phyloP scores from a whole-genome alignment of 352 stramenopile species.

The Globisporangium recalcitrans region DNA sequence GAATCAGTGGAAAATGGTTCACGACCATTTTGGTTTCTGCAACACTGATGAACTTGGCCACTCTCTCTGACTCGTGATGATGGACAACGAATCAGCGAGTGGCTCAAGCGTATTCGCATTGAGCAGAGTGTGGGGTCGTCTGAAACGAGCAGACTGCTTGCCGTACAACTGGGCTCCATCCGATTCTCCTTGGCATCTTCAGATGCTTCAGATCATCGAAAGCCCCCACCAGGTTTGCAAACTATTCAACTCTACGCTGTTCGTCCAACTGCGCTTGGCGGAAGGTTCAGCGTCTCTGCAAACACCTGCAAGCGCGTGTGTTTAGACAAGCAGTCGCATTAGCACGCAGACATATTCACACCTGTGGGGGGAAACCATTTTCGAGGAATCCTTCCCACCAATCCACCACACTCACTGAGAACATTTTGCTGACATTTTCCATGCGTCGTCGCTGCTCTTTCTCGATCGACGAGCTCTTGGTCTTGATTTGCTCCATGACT shows the following conservation, averaged over 20 bases:
- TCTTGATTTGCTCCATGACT: conserved; percentile 44
- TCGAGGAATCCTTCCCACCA: neutral
- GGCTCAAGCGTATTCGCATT: neutral
- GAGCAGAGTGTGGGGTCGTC: neutral
- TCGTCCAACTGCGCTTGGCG: conserved; percentile 20
- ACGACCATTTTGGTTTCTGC: too few species aligned
- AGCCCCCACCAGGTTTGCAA: neutral
- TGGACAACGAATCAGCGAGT: too few species aligned
- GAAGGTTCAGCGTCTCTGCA: conserved; percentile 63
- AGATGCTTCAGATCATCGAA: neutral
- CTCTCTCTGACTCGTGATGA: neutral
- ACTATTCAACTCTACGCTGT: conserved; percentile 21
- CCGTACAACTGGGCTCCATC: neutral
- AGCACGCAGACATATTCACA: too few species aligned
- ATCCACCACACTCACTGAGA: conserved; percentile 41
- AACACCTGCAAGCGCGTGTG: conserved; percentile 36
- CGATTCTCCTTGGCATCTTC: neutral
- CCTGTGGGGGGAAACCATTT: neutral
- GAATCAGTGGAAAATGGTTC: too few species aligned
- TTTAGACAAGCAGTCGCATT: neutral
- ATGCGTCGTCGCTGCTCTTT: conserved; percentile 64
- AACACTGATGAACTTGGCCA: too few species aligned
- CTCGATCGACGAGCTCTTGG: conserved; percentile 50
- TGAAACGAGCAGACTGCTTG: neutral
- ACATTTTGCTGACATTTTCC: conserved; percentile 77